Evolutionary conservation across 495 filamentous ascomycete genomes (phyloP).

Genomic region (Pyrenopolyporus hunteri): DNA sequence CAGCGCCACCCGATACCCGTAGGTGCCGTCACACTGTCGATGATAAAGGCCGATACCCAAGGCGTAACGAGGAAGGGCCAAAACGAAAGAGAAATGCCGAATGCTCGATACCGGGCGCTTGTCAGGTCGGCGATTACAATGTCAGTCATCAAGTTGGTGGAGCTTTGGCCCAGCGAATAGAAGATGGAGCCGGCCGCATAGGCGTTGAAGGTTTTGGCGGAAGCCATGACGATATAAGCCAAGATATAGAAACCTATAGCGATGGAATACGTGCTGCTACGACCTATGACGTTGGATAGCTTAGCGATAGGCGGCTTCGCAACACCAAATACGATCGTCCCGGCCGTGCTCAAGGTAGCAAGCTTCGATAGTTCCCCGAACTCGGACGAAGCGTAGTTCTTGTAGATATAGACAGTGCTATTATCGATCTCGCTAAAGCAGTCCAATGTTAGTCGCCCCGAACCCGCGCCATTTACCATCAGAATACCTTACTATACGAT

Average conservation of each 20-base stretch:
- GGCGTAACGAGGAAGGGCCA: conserved; percentile 55
- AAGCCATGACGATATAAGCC: conserved; percentile 55
- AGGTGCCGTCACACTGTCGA: conserved; percentile 48
- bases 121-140: conserved; percentile 56
- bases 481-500: conserved; percentile 50
- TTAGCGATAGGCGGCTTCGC: conserved; percentile 58
- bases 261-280: conserved; percentile 53
- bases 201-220: conserved; percentile 49
- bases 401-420: conserved; percentile 54
- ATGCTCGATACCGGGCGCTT: conserved; percentile 53
- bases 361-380: conserved; percentile 52
- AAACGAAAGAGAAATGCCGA: conserved; percentile 53
- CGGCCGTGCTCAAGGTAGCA: conserved; percentile 51
- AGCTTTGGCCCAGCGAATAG: conserved; percentile 53
- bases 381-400: conserved; percentile 54
- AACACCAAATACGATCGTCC: conserved; percentile 52
- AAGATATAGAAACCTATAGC: conserved; percentile 53
- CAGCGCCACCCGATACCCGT: conserved; percentile 57
- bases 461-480: not conserved
- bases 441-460: not conserved
- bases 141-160: conserved; percentile 55
- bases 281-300: conserved; percentile 55
- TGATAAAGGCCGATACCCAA: conserved; percentile 53
- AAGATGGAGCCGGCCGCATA: conserved; percentile 55
- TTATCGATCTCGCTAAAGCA: conserved; percentile 52